A percentile compares a stretch with the other conserved stretches of the same genome.
Evolutionary conservation across 192 early-diverging fungal species (phyloP).

Genomic region (Rhizophagus sp.): DNA sequence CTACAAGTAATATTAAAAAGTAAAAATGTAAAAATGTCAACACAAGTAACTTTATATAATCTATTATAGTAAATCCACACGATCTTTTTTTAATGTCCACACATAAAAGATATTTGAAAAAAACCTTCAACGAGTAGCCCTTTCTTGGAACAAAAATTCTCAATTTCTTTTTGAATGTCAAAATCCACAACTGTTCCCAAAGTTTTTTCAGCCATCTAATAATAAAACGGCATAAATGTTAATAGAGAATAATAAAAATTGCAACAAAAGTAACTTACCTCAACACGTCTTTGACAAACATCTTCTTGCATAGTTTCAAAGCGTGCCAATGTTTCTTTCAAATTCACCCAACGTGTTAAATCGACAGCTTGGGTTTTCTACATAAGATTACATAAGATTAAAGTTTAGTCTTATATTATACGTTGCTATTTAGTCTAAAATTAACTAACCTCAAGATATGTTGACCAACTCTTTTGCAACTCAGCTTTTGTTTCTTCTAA

Average conservation of each 20-base stretch:
- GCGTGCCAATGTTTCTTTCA: slow-evolving; percentile 35
- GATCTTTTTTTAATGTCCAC: background rate
- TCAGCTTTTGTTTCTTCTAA: slow-evolving; percentile 34
- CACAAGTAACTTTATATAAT: too few relatives aligned
- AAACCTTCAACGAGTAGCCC: background rate
- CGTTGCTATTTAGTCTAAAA: background rate
- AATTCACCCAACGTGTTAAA: slow-evolving; percentile 35
- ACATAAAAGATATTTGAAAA: background rate
- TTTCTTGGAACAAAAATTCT: slow-evolving; percentile 17
- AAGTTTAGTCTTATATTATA: background rate
- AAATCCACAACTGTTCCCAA: background rate
- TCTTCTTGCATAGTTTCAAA: slow-evolving; percentile 45
- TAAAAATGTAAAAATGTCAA: background rate
- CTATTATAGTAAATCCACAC: too few relatives aligned
- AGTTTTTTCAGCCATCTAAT: slow-evolving; percentile 20
- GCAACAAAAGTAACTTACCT: slow-evolving; percentile 18
- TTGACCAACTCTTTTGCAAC: slow-evolving; percentile 29
- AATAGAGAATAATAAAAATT: background rate
- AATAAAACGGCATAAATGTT: background rate
- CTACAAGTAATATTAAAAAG: background rate
- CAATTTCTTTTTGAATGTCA: slow-evolving; percentile 11
- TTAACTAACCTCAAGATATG: slow-evolving; percentile 3
- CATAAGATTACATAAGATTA: background rate
- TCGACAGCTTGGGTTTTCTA: slow-evolving; percentile 45
- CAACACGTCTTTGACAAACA: slow-evolving; percentile 33